Conservation (phyloP, 2,329 filamentous ascomycete genomes). For the Triangularia setosa region DNA sequence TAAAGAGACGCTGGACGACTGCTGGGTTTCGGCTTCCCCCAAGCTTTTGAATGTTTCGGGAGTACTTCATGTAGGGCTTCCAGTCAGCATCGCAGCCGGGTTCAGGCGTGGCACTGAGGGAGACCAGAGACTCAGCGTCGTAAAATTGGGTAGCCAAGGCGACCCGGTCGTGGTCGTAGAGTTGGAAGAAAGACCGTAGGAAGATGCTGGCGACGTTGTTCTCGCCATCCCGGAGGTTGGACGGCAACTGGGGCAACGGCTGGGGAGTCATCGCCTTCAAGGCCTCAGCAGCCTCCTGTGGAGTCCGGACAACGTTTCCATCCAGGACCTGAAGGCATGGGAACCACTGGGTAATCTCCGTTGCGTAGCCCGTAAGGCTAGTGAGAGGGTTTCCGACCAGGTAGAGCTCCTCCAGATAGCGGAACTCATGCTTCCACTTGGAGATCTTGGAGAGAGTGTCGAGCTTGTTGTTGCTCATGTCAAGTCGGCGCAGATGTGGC, state of each 20-base stretch:
- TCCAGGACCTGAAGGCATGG: conserved; percentile 77
- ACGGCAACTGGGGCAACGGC: conserved; percentile 58
- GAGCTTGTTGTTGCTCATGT: conserved; percentile 81
- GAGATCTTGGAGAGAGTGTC: conserved; percentile 62
- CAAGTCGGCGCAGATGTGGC: conserved; percentile 81
- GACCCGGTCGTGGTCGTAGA: conserved; percentile 69
- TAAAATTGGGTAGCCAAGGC: conserved; percentile 65
- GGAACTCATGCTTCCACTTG: conserved; percentile 76
- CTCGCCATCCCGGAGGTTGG: conserved; percentile 67
- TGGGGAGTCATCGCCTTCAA: conserved; percentile 46
- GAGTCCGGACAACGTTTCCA: conserved; percentile 66
- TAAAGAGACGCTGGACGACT: conserved; percentile 62
- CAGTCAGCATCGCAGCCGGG: conserved; percentile 56
- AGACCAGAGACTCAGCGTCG: conserved; percentile 71
- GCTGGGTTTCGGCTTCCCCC: conserved; percentile 48
- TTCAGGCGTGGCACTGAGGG: conserved; percentile 65
- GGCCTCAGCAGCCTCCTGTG: conserved; percentile 60
- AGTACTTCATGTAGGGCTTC: conserved; percentile 71
- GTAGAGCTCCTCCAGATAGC: conserved; percentile 74
- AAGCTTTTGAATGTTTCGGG: conserved; percentile 72
- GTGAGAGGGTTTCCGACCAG: conserved; percentile 74
- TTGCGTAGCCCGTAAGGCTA: conserved; percentile 55
- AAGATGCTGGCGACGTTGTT: conserved; percentile 72
- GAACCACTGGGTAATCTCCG: conserved; percentile 75
- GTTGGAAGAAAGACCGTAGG: conserved; percentile 66